These are phyloP conservation scores for Termitomyces sp. DNA, from an alignment of 768 basidiomycete species.

Conservation along the genomic window DNA sequence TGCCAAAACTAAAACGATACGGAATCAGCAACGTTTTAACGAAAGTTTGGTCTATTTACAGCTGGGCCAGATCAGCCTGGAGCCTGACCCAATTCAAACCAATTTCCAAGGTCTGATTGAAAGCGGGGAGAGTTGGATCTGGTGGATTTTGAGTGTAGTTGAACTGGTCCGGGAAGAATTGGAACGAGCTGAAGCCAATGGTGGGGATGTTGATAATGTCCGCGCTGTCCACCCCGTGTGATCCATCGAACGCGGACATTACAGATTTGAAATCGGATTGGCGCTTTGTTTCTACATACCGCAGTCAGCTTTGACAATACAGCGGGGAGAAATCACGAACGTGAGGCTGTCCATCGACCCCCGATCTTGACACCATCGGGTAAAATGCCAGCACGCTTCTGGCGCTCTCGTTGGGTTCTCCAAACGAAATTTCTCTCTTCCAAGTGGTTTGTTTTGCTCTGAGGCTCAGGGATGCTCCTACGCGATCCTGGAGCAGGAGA, in stretches of 20 bases:
- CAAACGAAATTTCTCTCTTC: constrained; percentile 42
- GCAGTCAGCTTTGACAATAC: not conserved
- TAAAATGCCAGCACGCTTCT: constrained; percentile 25
- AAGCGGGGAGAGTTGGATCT: constrained; percentile 45
- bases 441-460: constrained; percentile 43
- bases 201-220: constrained; percentile 55
- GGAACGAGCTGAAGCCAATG: constrained; percentile 57
- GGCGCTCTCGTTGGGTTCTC: constrained; percentile 38
- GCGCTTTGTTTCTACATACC: constrained; percentile 42
- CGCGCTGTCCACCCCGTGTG: constrained; percentile 62
- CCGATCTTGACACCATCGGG: constrained; percentile 44
- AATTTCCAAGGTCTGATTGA: constrained; percentile 45
- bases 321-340: constrained; percentile 24
- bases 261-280: constrained; percentile 40
- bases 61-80: constrained; percentile 38
- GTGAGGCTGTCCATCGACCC: constrained; percentile 55
- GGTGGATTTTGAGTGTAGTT: constrained; percentile 33
- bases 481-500: constrained; percentile 37
- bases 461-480: constrained; percentile 29
- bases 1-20: constrained; percentile 37
- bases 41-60: constrained; percentile 27
- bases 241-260: constrained; percentile 49
- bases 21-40: not conserved
- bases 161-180: constrained; percentile 67
- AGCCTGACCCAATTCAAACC: constrained; percentile 52